These are phyloP conservation scores for Polygonum aviculare DNA, from an alignment of 148 eudicot genomes.

Conservation along the genomic window DNA sequence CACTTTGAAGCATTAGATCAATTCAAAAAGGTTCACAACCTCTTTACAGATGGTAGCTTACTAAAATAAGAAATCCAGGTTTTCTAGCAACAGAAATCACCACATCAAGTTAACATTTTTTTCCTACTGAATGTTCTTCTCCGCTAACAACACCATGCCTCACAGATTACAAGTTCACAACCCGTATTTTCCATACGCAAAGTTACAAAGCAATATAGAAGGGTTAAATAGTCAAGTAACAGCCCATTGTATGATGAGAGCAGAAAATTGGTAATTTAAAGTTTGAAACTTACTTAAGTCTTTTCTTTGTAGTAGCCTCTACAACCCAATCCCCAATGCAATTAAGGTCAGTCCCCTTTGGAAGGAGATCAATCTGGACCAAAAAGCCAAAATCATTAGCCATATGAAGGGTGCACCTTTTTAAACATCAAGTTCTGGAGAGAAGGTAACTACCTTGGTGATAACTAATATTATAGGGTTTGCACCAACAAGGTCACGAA, in stretches of 20 bases:
- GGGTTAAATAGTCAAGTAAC: not conserved
- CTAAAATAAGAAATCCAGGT: not conserved
- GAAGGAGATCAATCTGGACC: slow-evolving; percentile 92
- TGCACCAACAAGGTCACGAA: slow-evolving; percentile 94
- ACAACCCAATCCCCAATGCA: slow-evolving; percentile 97
- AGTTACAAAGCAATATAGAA: not conserved
- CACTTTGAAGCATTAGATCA: not conserved
- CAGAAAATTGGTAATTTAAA: not conserved
- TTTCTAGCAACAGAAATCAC: not conserved
- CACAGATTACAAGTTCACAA: not conserved
- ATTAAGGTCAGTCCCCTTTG: slow-evolving; percentile 85
- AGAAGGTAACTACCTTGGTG: slow-evolving; percentile 55
- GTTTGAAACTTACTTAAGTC: slow-evolving; percentile 64
- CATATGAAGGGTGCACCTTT: not conserved
- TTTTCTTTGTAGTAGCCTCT: slow-evolving; percentile 76
- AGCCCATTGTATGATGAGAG: not conserved
- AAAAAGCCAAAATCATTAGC: not conserved
- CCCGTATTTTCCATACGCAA: not conserved
- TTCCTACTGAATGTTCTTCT: not conserved
- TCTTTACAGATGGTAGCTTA: not conserved
- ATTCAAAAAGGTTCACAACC: not conserved
- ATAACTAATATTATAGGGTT: slow-evolving; percentile 91
- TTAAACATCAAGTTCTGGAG: not conserved
- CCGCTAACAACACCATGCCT: not conserved
- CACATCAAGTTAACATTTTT: not conserved